Base-by-base conservation (phyloP, 306 rosid genomes). In the Purshia tridentata region DNA sequence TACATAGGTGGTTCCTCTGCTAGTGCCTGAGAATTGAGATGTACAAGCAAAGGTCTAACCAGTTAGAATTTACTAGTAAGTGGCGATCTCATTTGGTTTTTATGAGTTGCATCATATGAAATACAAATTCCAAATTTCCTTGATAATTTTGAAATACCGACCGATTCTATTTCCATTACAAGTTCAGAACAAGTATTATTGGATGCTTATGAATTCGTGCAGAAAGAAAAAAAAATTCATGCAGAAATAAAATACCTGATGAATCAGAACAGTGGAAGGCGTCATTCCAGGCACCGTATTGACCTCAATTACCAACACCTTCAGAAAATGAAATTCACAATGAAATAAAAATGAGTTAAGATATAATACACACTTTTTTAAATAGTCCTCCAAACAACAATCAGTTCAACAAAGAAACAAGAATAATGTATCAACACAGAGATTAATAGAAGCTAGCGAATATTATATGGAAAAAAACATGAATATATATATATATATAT, bases 221-320 rank as follows among this genome's bases (percentile, higher is more conserved):
- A 18, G 19, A 52, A 20, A 54, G 23, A 11, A 35, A 52, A 20
- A 44, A 8, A 44, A 13, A 18, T 10, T 10, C 19, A 12, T 4
- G 39, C 37, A 18, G 19, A 52, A 20, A 54, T 44, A 40, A 9
- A 54, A 62, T 52, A 91, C 98, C 97, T 91, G 97, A 84, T 93
- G 98, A 86, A 91, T 84, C 79, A 93, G 83, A 78, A 93, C 96
- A 45, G 98, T 93, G 57, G 98, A 93, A 75, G 96, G 97, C 48
- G 96, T 91, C 98, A 93, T 93, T 85, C 98, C 97, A n/a, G 98
- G 98, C 60, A 93, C 98, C 13, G 98, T 91, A 72, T 93, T 93
- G 72, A 93, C 97, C 80, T 93, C 98, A 47, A 93, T 93, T 45
- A 93, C 77, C 90, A 93, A 67, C 51, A 87, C 94, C 98, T 93